These are phyloP conservation scores for Aspergillus nidulans DNA, from an alignment of 495 filamentous ascomycete species.

Conservation along the genomic window DNA sequence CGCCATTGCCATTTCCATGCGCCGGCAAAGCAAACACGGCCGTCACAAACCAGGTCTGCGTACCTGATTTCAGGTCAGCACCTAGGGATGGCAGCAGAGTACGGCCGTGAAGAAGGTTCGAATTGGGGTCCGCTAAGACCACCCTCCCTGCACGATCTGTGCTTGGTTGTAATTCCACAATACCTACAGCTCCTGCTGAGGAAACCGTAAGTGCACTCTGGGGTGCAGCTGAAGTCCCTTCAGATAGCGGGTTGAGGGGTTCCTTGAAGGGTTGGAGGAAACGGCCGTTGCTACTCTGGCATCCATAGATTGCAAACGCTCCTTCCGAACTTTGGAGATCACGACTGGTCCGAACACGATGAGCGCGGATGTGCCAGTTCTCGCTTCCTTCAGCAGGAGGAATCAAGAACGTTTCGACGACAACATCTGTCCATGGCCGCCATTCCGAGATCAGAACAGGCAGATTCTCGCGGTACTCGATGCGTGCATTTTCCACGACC, in stretches of 20 bases:
- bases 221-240: conserved; percentile 50
- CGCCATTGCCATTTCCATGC: conserved; percentile 13
- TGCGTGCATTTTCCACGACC: conserved; percentile 51
- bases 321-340: conserved; percentile 66
- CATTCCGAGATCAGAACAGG: conserved; percentile 62
- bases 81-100: conserved; percentile 64
- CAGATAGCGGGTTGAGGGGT: conserved; percentile 29
- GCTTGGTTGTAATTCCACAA: conserved; percentile 51
- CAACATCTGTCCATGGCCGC: conserved; percentile 64
- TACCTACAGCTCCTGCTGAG: conserved; percentile 62
- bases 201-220: conserved; percentile 60
- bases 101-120: conserved; percentile 65
- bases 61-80: conserved; percentile 29
- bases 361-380: conserved; percentile 67
- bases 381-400: conserved; percentile 49
- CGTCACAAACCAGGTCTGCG: conserved; percentile 43
- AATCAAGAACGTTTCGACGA: conserved; percentile 58
- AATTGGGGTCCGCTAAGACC: conserved; percentile 73
- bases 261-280: conserved; percentile 50
- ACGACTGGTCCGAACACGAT: conserved; percentile 54
- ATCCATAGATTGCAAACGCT: conserved; percentile 65
- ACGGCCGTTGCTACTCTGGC: conserved; percentile 53
- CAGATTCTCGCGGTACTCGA: conserved; percentile 43
- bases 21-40: conserved; percentile 48
- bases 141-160: conserved; percentile 49